Evolutionary conservation across 257 asterid species (phyloP), one percentile per base, ranked within the genome.

Genomic region (Lycium barbarum): DNA sequence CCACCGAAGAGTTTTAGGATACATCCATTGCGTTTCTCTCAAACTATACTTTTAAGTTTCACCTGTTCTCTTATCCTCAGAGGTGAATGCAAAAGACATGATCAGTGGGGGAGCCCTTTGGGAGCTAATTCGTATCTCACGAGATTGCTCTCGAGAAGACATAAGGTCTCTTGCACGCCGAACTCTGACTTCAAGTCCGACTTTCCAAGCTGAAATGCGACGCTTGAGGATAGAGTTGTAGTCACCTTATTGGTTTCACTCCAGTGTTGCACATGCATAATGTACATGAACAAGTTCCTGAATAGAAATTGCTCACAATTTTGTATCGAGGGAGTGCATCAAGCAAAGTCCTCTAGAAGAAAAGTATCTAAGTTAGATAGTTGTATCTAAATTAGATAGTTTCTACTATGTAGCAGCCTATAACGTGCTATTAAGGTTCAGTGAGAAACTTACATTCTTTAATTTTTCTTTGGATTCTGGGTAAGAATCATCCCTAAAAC

Each of bases 71-170:
- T 15, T 62, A 70, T 61, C 84, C 49, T 66, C 98, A 97, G 99
- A 97, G 92, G 87, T 89, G 57, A 97, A 97, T 85, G 98, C 98
- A 8, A 94, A 88, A 84, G 99, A 97, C 85, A 90, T 97, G 94
- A 94, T 97, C 53, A 88, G 90, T 61, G 99, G 99, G 84, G 99
- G 99, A 68, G 98, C 99, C 66, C 98, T 97, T 15, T 95, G 99
- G 99, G 99, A 97, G 96, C 96, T 97, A 20, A 95, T 94, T 68
- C 98, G 99, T 80, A 95, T 97, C 84, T 94, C 99, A 13, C 98
- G 99, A 4, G 99, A 97, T 88, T 97, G 99, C 87, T 91, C 99
- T 53, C 93, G 99, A 62, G 99, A 97, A 57, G 99, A 97, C 90
- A 97, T 97, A 78, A 92, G 90, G 89, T 76, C 96, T 82, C 99